Conservation (phyloP, 305 asterid genomes). For the Lippia alba region DNA sequence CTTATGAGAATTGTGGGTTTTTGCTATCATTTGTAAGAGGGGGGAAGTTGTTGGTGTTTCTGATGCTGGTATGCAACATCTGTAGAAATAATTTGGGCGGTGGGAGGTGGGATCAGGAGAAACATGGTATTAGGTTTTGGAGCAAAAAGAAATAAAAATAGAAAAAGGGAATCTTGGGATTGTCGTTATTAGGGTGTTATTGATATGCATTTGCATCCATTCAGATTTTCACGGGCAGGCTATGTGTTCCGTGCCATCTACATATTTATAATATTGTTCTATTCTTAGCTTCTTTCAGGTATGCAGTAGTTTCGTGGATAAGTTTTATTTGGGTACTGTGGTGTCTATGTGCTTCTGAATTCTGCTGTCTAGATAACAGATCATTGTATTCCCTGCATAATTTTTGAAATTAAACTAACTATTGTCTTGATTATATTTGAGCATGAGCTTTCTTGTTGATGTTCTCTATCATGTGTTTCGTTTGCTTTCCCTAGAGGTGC, state of each 20-base stretch:
- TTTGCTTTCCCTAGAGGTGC: constrained; percentile 12
- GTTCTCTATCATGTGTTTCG: constrained; percentile 5
- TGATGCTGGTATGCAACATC: constrained; percentile 15
- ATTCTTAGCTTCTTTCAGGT: constrained; percentile 21
- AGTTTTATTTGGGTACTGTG: constrained; percentile 9
- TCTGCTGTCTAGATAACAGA: constrained; percentile 19
- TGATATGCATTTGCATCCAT: constrained; percentile 23
- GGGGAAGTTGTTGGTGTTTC: constrained; percentile 24
- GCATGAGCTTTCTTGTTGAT: constrained; percentile 21
- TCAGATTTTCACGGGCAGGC: background rate
- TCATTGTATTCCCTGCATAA: constrained; percentile 9
- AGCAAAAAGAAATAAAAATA: background rate
- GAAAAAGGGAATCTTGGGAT: constrained; percentile 16
- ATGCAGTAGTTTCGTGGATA: background rate
- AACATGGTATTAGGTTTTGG: constrained; percentile 28
- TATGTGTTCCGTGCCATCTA: background rate
- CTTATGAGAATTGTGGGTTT: constrained; percentile 2
- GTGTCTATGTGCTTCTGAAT: background rate
- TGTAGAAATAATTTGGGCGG: constrained; percentile 10
- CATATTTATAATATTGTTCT: constrained; percentile 6
- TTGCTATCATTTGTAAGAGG: constrained; percentile 12
- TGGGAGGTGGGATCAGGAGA: constrained; percentile 1
- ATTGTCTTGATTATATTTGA: constrained; percentile 6
- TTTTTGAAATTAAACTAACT: constrained; percentile 20
- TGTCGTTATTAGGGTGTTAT: constrained; percentile 6